Conservation (phyloP, 2,329 filamentous ascomycete genomes). For the Lasiodiplodia sp. region DNA sequence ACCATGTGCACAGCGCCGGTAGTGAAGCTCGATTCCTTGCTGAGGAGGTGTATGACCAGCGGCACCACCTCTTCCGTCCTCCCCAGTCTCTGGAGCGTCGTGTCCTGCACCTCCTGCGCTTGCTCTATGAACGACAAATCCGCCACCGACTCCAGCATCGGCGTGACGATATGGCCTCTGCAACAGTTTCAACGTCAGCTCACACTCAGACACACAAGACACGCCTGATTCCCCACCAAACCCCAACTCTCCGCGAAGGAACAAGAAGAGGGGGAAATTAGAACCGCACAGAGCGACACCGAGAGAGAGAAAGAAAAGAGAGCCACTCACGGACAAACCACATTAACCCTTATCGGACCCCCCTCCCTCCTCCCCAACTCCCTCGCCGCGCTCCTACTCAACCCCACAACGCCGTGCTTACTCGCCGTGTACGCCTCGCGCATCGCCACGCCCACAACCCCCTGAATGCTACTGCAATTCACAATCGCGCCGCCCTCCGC, state of each 20-base stretch:
- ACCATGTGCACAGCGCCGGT: slow-evolving; percentile 56
- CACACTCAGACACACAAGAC: background rate
- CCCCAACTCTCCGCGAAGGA: background rate
- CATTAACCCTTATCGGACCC: slow-evolving; percentile 39
- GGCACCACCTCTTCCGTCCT: slow-evolving; percentile 50
- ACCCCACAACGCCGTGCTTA: slow-evolving; percentile 52
- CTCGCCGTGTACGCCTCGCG: slow-evolving; percentile 46
- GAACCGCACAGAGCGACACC: background rate
- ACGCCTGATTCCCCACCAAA: background rate
- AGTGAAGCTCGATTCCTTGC: slow-evolving; percentile 55
- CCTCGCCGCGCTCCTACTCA: slow-evolving; percentile 49
- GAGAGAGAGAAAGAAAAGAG: slow-evolving; percentile 1
- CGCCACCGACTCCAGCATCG: slow-evolving; percentile 39
- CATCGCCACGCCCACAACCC: slow-evolving; percentile 52
- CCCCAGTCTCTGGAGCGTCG: slow-evolving; percentile 38
- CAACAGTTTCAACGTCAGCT: background rate
- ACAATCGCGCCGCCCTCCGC: slow-evolving; percentile 42
- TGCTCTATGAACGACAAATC: slow-evolving; percentile 34
- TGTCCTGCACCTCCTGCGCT: slow-evolving; percentile 35
- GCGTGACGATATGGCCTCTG: slow-evolving; percentile 6
- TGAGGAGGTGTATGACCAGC: slow-evolving; percentile 56
- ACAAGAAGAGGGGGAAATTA: background rate
- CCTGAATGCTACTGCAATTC: slow-evolving; percentile 60
- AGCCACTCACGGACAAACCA: slow-evolving; percentile 44
- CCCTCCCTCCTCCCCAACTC: slow-evolving; percentile 46